Percentiles rank a stretch among this genome's conserved stretches.
Conservation (phyloP, 1,284 basidiomycete genomes). For the Apiotrichum sp. region DNA sequence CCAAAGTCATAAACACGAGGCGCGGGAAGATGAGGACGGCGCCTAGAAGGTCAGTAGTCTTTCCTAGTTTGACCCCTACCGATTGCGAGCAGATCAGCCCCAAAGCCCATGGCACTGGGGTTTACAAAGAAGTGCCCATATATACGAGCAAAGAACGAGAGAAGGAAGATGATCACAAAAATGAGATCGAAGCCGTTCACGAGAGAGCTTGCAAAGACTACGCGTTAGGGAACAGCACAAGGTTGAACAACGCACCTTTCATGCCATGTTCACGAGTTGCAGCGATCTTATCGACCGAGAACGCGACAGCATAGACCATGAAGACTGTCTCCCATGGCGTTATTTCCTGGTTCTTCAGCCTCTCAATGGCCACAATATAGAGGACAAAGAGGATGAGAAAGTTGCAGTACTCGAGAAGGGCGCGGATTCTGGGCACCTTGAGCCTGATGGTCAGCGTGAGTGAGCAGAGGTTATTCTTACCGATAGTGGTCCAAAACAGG, state of each 20-base stretch:
- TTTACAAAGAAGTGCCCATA: constrained; percentile 60
- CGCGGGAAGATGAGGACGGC: constrained; percentile 83
- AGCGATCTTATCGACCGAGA: constrained; percentile 84
- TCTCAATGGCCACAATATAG: constrained; percentile 75
- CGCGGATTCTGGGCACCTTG: constrained; percentile 85
- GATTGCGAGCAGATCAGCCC: constrained; percentile 40
- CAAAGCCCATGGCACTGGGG: constrained; percentile 56
- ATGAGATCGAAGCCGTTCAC: constrained; percentile 80
- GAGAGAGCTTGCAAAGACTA: constrained; percentile 42
- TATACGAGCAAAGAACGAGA: constrained; percentile 65
- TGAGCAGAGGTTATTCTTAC: constrained; percentile 45
- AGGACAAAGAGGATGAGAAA: constrained; percentile 76
- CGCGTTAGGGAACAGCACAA: neutral
- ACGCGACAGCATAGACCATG: constrained; percentile 76
- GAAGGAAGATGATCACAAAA: constrained; percentile 63
- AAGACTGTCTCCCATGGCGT: constrained; percentile 65
- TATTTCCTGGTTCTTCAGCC: constrained; percentile 56
- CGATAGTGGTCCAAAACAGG: constrained; percentile 88
- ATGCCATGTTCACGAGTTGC: constrained; percentile 92
- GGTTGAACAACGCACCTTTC: constrained; percentile 46
- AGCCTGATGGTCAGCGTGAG: constrained; percentile 52
- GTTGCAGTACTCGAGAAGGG: constrained; percentile 77
- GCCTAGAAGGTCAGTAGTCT: constrained; percentile 49
- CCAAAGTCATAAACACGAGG: constrained; percentile 78
- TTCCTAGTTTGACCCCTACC: constrained; percentile 16